Evolutionary conservation across 2,329 filamentous ascomycete genomes (phyloP).

Genomic region (Exophiala sideris): DNA sequence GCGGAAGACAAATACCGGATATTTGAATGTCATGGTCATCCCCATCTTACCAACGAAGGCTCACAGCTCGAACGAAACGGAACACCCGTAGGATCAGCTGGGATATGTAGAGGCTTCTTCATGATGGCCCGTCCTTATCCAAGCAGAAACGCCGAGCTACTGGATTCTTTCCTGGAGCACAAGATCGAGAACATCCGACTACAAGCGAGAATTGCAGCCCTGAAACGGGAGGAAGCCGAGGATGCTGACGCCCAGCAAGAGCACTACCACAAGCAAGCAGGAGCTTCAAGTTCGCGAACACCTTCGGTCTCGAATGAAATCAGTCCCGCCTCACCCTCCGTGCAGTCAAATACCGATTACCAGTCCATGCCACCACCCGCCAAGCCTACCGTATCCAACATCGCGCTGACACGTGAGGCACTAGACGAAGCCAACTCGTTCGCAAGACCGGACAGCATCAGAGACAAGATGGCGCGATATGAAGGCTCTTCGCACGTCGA

Average conservation of each 20-base stretch:
- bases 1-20: conserved; percentile 72
- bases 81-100: conserved; percentile 61
- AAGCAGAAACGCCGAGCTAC: conserved; percentile 75
- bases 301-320: conserved; percentile 23
- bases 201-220: conserved; percentile 75
- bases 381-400: conserved; percentile 60
- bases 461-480: conserved; percentile 80
- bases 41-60: conserved; percentile 72
- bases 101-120: conserved; percentile 84
- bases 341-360: conserved; percentile 16
- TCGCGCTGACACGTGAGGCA: conserved; percentile 73
- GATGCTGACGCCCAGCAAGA: conserved; percentile 64
- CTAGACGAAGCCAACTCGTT: conserved; percentile 68
- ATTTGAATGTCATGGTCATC: conserved; percentile 89
- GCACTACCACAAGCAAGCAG: conserved; percentile 31
- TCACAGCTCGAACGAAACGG: conserved; percentile 40
- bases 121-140: conserved; percentile 90
- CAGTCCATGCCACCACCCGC: conserved; percentile 64
- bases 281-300: conserved; percentile 18
- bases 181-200: conserved; percentile 94
- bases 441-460: conserved; percentile 68
- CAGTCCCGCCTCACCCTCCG: conserved; percentile 17
- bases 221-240: conserved; percentile 80
- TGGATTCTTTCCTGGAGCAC: conserved; percentile 93
- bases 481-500: conserved; percentile 75